These are phyloP conservation scores for Colletotrichum zoysiae DNA, from an alignment of 2,329 filamentous ascomycete species.

Conservation along the genomic window DNA sequence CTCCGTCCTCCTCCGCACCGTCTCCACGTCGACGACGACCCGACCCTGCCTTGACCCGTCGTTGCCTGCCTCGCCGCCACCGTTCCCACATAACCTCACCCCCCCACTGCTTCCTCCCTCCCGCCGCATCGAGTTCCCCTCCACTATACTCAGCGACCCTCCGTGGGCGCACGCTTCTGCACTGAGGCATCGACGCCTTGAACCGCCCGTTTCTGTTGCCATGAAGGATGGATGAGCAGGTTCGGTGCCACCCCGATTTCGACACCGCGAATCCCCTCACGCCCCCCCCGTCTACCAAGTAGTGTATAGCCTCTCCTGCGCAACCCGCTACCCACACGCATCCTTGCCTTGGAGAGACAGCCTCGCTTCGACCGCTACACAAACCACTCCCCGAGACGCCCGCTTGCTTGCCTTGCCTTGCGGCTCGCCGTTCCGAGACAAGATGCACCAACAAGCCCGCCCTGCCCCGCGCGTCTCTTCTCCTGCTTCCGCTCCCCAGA, in stretches of 20 bases:
- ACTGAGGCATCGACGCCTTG: slow-evolving; percentile 18
- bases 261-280: slow-evolving; percentile 29
- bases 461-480: slow-evolving; percentile 79
- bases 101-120: not conserved
- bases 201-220: slow-evolving; percentile 11
- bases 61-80: slow-evolving; percentile 28
- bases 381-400: slow-evolving; percentile 2
- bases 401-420: not conserved
- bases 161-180: slow-evolving; percentile 3
- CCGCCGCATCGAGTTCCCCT: slow-evolving; percentile 15
- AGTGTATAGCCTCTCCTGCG: slow-evolving; percentile 22
- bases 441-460: slow-evolving; percentile 92
- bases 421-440: slow-evolving; percentile 22
- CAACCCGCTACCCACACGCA: not conserved
- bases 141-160: not conserved
- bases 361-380: not conserved
- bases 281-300: not conserved
- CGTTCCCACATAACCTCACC: slow-evolving; percentile 6
- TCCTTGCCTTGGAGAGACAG: slow-evolving; percentile 7
- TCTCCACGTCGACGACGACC: slow-evolving; percentile 30
- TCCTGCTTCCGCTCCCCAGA: slow-evolving; percentile 77
- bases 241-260: slow-evolving; percentile 36
- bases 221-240: slow-evolving; percentile 43
- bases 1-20: not conserved
- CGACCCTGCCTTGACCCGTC: slow-evolving; percentile 22